phyloP scores from a whole-genome alignment of 148 eudicot species.

The Rhododendron ovatum region DNA sequence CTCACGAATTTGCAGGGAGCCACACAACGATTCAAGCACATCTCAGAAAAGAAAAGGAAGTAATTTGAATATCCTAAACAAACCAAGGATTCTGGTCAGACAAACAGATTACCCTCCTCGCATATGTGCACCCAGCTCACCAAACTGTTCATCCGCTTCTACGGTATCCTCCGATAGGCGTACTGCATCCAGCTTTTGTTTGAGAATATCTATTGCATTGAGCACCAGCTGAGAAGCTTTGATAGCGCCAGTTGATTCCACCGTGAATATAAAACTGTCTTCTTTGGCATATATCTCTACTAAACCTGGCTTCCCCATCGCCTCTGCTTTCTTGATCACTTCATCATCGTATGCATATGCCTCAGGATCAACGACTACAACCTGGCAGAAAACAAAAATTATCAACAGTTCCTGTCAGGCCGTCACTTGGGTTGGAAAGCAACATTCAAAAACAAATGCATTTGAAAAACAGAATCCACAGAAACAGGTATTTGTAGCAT shows the following conservation, averaged over 20 bases:
- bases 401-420: not conserved
- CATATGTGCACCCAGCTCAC: constrained; percentile 87
- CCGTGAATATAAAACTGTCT: constrained; percentile 89
- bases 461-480: not conserved
- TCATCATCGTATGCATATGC: constrained; percentile 92
- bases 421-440: not conserved
- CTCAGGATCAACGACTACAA: constrained; percentile 74
- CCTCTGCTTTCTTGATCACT: constrained; percentile 84
- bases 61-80: not conserved
- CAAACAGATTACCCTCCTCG: constrained; percentile 50
- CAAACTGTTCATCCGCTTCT: constrained; percentile 84
- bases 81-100: not conserved
- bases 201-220: constrained; percentile 82
- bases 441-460: not conserved
- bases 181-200: constrained; percentile 88
- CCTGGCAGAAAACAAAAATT: constrained; percentile 32
- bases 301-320: constrained; percentile 85
- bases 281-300: constrained; percentile 80
- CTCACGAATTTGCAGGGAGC: not conserved
- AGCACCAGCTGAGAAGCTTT: constrained; percentile 82
- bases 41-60: not conserved
- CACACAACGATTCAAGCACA: not conserved
- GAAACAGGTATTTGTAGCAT: not conserved
- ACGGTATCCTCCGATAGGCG: constrained; percentile 82
- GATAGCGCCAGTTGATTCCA: constrained; percentile 88